Conservation (phyloP, 2,329 filamentous ascomycete genomes). For the Eurotiales sp. region DNA sequence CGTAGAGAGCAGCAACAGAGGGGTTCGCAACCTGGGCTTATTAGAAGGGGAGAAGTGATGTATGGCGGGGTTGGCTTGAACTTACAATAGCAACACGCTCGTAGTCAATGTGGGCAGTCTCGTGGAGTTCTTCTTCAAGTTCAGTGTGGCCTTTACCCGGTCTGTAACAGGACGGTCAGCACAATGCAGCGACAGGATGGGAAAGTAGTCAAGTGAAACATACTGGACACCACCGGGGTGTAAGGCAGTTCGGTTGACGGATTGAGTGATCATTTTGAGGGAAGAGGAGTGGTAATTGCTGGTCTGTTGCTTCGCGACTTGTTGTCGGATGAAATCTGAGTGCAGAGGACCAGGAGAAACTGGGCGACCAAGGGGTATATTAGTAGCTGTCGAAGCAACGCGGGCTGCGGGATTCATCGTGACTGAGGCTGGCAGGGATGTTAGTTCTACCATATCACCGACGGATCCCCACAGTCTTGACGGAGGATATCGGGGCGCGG, state of each 20-base stretch:
- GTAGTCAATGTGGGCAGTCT: conserved; percentile 98
- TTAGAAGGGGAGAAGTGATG: not conserved
- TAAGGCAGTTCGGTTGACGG: conserved; percentile 85
- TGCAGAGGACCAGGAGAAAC: conserved; percentile 46
- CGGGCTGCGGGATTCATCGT: conserved; percentile 23
- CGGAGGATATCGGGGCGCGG: conserved; percentile 37
- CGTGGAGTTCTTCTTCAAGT: conserved; percentile 94
- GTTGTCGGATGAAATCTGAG: conserved; percentile 56
- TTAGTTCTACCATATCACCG: conserved; percentile 22
- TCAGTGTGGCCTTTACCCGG: conserved; percentile 88
- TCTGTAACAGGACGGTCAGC: conserved; percentile 44
- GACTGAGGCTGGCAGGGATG: conserved; percentile 23
- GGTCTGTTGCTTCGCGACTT: conserved; percentile 55
- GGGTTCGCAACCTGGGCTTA: conserved; percentile 70
- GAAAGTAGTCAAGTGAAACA: conserved; percentile 46
- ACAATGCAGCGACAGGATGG: not conserved
- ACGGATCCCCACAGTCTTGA: conserved; percentile 37
- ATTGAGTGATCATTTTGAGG: conserved; percentile 51
- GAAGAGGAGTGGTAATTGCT: conserved; percentile 59
- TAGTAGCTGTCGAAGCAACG: conserved; percentile 35
- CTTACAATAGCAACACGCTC: conserved; percentile 95
- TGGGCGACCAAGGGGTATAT: conserved; percentile 43
- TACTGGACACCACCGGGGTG: conserved; percentile 89
- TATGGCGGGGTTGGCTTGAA: not conserved
- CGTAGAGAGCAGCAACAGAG: conserved; percentile 91